Percentiles rank a stretch among this genome's conserved stretches.
Conservation (phyloP, 1,284 basidiomycete genomes). For the Cryptococcus sp. region DNA sequence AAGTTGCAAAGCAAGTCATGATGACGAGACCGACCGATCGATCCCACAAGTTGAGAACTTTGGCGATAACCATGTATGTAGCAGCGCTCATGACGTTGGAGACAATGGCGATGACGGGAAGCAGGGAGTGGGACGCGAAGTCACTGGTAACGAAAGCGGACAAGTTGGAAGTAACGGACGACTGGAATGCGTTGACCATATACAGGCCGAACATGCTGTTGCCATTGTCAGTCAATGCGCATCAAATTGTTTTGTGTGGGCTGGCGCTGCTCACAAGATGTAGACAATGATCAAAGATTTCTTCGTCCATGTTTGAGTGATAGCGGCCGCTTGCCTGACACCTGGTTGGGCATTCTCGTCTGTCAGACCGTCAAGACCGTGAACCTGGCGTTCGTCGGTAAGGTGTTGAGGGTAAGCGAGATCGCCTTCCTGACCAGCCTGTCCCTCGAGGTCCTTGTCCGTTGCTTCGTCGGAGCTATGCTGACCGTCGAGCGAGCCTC, state of each 20-base stretch:
- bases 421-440: too few relatives aligned
- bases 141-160: constrained; percentile 35
- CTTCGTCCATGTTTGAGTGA: constrained; percentile 40
- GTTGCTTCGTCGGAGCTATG: too few relatives aligned
- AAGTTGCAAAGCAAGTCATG: constrained; percentile 31
- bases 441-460: too few relatives aligned
- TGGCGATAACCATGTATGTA: constrained; percentile 41
- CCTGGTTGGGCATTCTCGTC: constrained; percentile 30
- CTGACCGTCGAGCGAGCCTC: too few relatives aligned
- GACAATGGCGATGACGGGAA: constrained; percentile 45
- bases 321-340: constrained; percentile 36
- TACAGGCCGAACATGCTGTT: constrained; percentile 44
- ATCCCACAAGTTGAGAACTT: constrained; percentile 44
- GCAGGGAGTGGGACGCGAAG: constrained; percentile 42
- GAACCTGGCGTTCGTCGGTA: too few relatives aligned
- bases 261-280: constrained; percentile 28
- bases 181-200: constrained; percentile 44
- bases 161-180: constrained; percentile 41
- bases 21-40: constrained; percentile 34
- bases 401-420: too few relatives aligned
- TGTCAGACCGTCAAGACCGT: neutral
- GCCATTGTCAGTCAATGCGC: neutral
- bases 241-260: neutral
- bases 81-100: constrained; percentile 38
- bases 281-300: constrained; percentile 31